Evolutionary conservation across 148 eudicot species (phyloP).

Genomic region (Rhododendron ferrugineum): DNA sequence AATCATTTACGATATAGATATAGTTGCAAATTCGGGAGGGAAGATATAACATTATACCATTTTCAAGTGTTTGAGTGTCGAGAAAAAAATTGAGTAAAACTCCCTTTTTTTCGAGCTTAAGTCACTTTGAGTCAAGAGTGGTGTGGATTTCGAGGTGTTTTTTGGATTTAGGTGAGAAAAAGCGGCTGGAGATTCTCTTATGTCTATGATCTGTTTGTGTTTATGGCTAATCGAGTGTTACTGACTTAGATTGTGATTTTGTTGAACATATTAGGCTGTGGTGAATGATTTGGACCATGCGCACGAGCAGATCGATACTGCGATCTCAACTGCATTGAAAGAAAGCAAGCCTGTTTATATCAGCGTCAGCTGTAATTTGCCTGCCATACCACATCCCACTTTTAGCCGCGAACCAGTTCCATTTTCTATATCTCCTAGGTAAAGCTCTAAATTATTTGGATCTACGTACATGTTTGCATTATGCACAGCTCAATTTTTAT

Average conservation of each 20-base stretch:
- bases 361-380: slow-evolving; percentile 19
- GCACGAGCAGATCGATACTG: slow-evolving; percentile 17
- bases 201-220: not conserved
- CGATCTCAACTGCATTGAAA: slow-evolving; percentile 19
- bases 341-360: slow-evolving; percentile 26
- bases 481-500: not conserved
- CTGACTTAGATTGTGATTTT: not conserved
- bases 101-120: too few relatives aligned
- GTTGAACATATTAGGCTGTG: slow-evolving; percentile 12
- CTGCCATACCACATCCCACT: slow-evolving; percentile 20
- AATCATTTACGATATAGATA: too few relatives aligned
- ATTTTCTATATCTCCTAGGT: slow-evolving; percentile 13
- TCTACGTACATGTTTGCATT: not conserved
- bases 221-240: not conserved
- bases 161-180: not conserved
- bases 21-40: too few relatives aligned
- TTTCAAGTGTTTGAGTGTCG: too few relatives aligned
- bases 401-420: slow-evolving; percentile 21
- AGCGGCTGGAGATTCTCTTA: not conserved
- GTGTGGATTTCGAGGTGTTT: too few relatives aligned
- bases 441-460: not conserved
- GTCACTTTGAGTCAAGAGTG: too few relatives aligned
- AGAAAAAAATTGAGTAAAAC: too few relatives aligned
- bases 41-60: too few relatives aligned
- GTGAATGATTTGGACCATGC: slow-evolving; percentile 21